Base-by-base conservation (phyloP, 148 eudicot genomes). In the Agrostemma githago region DNA sequence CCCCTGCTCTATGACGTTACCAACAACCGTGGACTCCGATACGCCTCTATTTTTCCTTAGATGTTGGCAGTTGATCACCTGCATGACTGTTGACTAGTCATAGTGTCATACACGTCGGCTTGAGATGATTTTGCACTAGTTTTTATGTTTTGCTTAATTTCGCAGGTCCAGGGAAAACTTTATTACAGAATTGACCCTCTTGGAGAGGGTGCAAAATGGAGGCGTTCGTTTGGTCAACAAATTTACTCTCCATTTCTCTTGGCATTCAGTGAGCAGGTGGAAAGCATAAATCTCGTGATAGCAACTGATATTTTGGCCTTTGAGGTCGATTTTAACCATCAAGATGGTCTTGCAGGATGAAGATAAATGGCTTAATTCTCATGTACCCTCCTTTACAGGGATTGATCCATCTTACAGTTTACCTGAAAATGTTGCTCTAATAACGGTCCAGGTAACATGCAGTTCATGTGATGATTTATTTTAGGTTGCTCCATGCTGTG, bases 151-250 rank as follows among this genome's bases (percentile, higher is more conserved):
- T 40, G n/a, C 39, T 8, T 72, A 15, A 41, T 43, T 62, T 73
- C 64, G 58, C 89, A 92, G 99, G 84, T 85, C 72, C 89, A 85
- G 79, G 99, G 99, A 14, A 95, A 95, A 79, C 79, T 83, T 77
- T 92, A 87, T 85, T 79, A 84, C 64, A 87, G 83, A 81, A 75
- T 92, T 46, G 99, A 95, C 78, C 90, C 83, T 54, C 76, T 89
- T 77, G 97, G 99, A 71, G 93, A 88, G 78, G 99, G 99, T 70
- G 91, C 99, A 62, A 92, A 86, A 80, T 95, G 99, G 99, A 90
- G 99, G 41, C 89, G 99, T 58, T 76, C 89, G 16, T 82, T 75
- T 72, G 99, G 97, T 76, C 99, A 92, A 82, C 87, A 92, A 75
- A 85, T 92, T 76, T 96, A 96, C 72, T 92, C 99, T 78, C 97